These are phyloP conservation scores for Colletotrichum tofieldiae DNA, from an alignment of 2,329 filamentous ascomycete species.

Conservation along the genomic window DNA sequence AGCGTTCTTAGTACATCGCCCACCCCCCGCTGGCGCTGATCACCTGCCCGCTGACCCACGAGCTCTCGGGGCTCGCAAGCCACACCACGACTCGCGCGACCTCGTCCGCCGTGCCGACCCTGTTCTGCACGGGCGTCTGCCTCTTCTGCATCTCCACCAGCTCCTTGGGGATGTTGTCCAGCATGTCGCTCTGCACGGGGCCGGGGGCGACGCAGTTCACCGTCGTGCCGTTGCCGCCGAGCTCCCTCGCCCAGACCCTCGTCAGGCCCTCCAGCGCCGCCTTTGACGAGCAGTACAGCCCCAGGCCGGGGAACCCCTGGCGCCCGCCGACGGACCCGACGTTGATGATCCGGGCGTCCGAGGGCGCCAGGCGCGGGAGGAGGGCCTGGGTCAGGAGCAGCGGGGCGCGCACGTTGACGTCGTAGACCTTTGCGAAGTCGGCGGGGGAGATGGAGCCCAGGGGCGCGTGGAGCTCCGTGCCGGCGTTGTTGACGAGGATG, in stretches of 20 bases:
- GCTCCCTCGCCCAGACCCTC: constrained; percentile 33
- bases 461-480: constrained; percentile 52
- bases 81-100: constrained; percentile 48
- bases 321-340: too few species aligned
- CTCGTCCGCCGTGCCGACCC: constrained; percentile 68
- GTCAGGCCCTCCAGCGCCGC: too few species aligned
- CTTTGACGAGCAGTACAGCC: too few species aligned
- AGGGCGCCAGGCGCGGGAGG: constrained; percentile 58
- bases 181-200: constrained; percentile 71
- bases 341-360: too few species aligned
- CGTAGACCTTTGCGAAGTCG: constrained; percentile 69
- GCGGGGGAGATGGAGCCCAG: constrained; percentile 61
- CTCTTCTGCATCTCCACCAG: constrained; percentile 65
- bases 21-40: too few species aligned
- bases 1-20: too few species aligned
- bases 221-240: constrained; percentile 70
- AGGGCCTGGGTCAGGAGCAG: constrained; percentile 69
- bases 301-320: too few species aligned
- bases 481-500: constrained; percentile 59
- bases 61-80: too few species aligned
- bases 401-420: constrained; percentile 70
- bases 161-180: constrained; percentile 66
- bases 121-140: constrained; percentile 65
- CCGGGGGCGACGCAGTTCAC: constrained; percentile 75
- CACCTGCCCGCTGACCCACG: too few species aligned